Evolutionary conservation across 345 rosid genomes (phyloP).

Genomic region (Gossypioides kirkii): DNA sequence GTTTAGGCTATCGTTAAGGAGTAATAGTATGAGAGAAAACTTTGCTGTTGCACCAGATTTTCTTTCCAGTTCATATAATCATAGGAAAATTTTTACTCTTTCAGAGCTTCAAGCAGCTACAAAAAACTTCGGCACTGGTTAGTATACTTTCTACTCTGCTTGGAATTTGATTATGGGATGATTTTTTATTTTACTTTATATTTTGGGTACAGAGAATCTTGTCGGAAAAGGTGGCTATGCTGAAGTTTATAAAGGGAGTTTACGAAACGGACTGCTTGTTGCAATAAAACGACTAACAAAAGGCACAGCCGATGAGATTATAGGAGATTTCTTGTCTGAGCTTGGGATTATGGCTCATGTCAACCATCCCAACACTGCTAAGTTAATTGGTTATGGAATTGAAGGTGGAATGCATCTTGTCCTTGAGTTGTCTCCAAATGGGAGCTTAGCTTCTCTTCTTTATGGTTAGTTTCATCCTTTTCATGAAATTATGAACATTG

Average conservation of each 20-base stretch:
- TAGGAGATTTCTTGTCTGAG: slow-evolving; percentile 68
- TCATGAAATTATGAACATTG: neutral
- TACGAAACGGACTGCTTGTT: slow-evolving; percentile 54
- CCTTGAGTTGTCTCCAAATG: slow-evolving; percentile 79
- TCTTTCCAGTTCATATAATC: slow-evolving; percentile 17
- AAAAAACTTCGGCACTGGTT: slow-evolving; percentile 62
- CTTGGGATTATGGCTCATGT: slow-evolving; percentile 98
- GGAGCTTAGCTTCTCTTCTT: slow-evolving; percentile 84
- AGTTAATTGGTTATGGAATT: slow-evolving; percentile 79
- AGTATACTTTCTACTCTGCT: neutral
- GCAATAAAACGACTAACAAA: slow-evolving; percentile 73
- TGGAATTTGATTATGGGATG: neutral
- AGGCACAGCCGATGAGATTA: slow-evolving; percentile 65
- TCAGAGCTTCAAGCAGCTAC: slow-evolving; percentile 70
- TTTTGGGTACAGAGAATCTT: slow-evolving; percentile 48
- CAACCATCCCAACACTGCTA: slow-evolving; percentile 76
- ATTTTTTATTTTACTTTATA: neutral
- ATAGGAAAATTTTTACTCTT: slow-evolving; percentile 42
- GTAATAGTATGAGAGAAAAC: slow-evolving; percentile 57
- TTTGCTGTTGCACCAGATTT: slow-evolving; percentile 31
- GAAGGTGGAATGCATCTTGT: slow-evolving; percentile 96
- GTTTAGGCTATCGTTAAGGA: slow-evolving; percentile 34
- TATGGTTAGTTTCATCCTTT: slow-evolving; percentile 43
- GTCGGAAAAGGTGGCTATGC: slow-evolving; percentile 97
- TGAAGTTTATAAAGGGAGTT: slow-evolving; percentile 73